Evolutionary conservation across 2,329 filamentous ascomycete genomes (phyloP).

Genomic region (Alternaria angustiovoidea): DNA sequence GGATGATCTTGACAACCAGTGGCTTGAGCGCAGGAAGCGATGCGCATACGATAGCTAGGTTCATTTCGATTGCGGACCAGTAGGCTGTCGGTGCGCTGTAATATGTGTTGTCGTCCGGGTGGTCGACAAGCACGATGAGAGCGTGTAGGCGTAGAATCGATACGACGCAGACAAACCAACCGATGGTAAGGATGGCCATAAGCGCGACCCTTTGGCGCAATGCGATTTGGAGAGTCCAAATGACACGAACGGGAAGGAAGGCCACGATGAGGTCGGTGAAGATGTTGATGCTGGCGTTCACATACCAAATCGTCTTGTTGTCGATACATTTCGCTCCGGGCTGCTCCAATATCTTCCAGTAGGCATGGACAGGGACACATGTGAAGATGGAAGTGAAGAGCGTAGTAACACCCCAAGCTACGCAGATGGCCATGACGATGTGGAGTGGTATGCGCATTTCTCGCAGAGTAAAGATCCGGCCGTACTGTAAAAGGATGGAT

Average conservation of each 20-base stretch:
- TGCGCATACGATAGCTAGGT: constrained; percentile 45
- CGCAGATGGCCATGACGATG: constrained; percentile 29
- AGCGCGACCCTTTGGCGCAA: constrained; percentile 33
- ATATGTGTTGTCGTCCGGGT: constrained; percentile 33
- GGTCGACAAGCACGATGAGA: constrained; percentile 21
- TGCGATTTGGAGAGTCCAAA: constrained; percentile 37
- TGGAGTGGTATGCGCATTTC: constrained; percentile 35
- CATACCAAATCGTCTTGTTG: constrained; percentile 29
- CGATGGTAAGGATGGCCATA: constrained; percentile 36
- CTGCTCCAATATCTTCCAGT: constrained; percentile 28
- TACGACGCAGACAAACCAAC: constrained; percentile 45
- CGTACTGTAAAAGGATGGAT: constrained; percentile 41
- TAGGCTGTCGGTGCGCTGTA: constrained; percentile 34
- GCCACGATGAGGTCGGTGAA: constrained; percentile 37
- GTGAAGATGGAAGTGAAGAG: constrained; percentile 27
- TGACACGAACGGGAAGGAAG: constrained; percentile 30
- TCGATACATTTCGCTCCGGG: constrained; percentile 27
- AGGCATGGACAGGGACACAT: constrained; percentile 35
- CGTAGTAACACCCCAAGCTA: constrained; percentile 22
- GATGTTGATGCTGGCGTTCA: constrained; percentile 35
- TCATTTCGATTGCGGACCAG: constrained; percentile 44
- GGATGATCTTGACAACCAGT: constrained; percentile 32
- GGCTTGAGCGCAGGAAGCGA: constrained; percentile 42
- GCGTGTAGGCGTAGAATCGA: constrained; percentile 39
- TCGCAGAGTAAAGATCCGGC: constrained; percentile 35